Percentiles rank a stretch among this genome's conserved stretches.
Evolutionary conservation across 148 eudicot species (phyloP).

Genomic region (Cornus kousa): DNA sequence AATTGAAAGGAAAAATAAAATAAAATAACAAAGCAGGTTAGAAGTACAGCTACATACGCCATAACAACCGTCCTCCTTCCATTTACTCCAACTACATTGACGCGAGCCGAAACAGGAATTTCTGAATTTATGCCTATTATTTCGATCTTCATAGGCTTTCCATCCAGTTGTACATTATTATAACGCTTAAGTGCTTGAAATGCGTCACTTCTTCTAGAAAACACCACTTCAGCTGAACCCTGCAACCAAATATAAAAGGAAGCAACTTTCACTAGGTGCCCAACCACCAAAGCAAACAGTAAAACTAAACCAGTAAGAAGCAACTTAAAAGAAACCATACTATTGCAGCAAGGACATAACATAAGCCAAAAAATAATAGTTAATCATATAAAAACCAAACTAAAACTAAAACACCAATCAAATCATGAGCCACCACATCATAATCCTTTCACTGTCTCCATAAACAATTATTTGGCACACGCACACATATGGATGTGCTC

Average conservation of each 20-base stretch:
- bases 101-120: slow-evolving; percentile 69
- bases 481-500: not conserved
- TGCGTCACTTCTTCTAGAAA: slow-evolving; percentile 77
- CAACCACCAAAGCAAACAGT: not conserved
- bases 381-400: not conserved
- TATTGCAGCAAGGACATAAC: not conserved
- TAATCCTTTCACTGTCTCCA: not conserved
- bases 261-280: not conserved
- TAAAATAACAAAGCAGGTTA: not conserved
- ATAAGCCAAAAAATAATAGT: not conserved
- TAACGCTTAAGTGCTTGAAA: slow-evolving; percentile 84
- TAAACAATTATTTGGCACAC: not conserved
- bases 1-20: not conserved
- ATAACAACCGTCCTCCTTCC: slow-evolving; percentile 74
- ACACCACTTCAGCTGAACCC: slow-evolving; percentile 98
- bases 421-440: not conserved
- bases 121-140: slow-evolving; percentile 52
- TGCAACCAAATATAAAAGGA: slow-evolving; percentile 19
- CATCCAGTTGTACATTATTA: slow-evolving; percentile 85
- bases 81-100: slow-evolving; percentile 67
- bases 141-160: slow-evolving; percentile 91
- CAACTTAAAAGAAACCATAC: not conserved
- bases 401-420: not conserved
- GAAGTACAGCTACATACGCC: slow-evolving; percentile 40
- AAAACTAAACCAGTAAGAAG: not conserved